Base-by-base conservation (phyloP, 768 basidiomycete genomes). In the Boletus sp. region DNA sequence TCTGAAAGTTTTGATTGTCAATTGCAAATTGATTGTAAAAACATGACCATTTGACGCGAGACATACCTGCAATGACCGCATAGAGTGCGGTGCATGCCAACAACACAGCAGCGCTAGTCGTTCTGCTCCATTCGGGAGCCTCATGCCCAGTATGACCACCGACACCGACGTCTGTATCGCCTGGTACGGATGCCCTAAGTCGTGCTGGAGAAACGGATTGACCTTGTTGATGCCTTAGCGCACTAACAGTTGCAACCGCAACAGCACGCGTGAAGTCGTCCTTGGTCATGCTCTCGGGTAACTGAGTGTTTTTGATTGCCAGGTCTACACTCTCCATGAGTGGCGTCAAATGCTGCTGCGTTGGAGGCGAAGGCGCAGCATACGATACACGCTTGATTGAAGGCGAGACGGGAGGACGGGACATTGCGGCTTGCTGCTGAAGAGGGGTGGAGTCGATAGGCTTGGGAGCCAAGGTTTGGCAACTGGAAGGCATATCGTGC, bases 261-360 rank as follows among this genome's bases (percentile, higher is more conserved):
- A 98, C 93, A 11, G 93, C 95, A 7, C 93, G 80, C 10, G 93
- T 93, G 63, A 97, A 93, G 58, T 96, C 94, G 56, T 98, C 93
- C 10, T 85, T 80, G 0, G 86, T 87, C 74, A 95, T 74, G 29
- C 77, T 79, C 52, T 81, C 76, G 3, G 90, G 86, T 47, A 87
- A 56, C 25, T 72, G 68, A 10, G 65, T 62, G 52, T 81, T 81
- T 68, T 88, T 90, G 51, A 90, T 83, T 2, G 87, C 87, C 48
- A 85, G 79, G 61, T 89, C 84, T 14, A 93, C 88, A 58, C 83
- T 88, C 65, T 93, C 89, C 37, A 91, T 64, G 47, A 92, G 78
- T 14, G 90, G 91, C 8, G 81, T 74, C 58, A 78, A 81, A 14
- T 46, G 19, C 72, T 63, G 66, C 57, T 58, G 70, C 72, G 63